Evolutionary conservation across 768 basidiomycete species (phyloP), one percentile per base, ranked within the genome.

Genomic region (Lyophyllum atratum): DNA sequence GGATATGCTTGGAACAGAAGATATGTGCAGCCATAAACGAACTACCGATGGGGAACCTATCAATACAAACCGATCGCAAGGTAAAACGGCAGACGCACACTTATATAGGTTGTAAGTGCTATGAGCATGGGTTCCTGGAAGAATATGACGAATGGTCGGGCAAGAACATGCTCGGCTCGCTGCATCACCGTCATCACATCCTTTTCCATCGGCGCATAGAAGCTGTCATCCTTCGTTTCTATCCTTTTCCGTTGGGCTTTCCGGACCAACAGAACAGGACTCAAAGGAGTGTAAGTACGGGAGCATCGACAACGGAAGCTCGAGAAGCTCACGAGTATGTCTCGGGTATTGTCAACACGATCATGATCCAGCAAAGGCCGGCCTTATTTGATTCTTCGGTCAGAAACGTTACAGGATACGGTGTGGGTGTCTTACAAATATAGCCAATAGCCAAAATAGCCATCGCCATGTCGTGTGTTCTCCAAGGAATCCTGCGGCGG

Each of bases 111-210:
- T 0, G 84, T 84, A n/a, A 84, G 71, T 2, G 80, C 77, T 3
- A 89, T 68, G n/a, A 90, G 68, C 74, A 89, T 86, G 0, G 86
- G 85, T 66, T 91, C 90, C 22, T 68, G 75, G 59, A 84, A 78
- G 24, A 92, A 76, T 40, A 92, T 76, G 29, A 80, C 72, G 69
- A 88, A 87, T 0, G 90, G 90, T 33, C 80, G 76, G 33, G 78
- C 76, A 40, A 87, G 66, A 5, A 82, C 76, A 56, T 76, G 67
- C 56, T 82, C 77, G 8, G 79, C 47, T 12, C 77, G 75, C 42
- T 81, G 72, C 19, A 67, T 59, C 33, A 81, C 54, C 4, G 74
- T 70, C 39, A 75, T 62, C 24, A 73, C 69, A 21, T 73, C 64
- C 19, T 62, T 73, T 70, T 86, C 84, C 59, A 82, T 69, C 1